Base-by-base conservation (phyloP, 2,329 filamentous ascomycete genomes). In the Neonectria faginata region DNA sequence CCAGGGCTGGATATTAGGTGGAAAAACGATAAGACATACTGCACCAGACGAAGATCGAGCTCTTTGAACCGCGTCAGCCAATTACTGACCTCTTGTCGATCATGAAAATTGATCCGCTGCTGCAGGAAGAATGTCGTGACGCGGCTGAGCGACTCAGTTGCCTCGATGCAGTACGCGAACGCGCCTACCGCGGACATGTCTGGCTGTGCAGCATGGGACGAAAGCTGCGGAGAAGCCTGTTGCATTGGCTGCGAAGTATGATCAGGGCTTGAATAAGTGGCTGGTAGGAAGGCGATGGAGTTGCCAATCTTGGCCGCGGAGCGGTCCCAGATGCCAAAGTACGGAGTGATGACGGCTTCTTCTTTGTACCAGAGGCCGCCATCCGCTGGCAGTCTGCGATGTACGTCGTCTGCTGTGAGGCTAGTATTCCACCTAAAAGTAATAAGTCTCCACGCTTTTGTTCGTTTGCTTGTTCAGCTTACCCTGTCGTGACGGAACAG, bases 91-190 rank as follows among this genome's bases (percentile, higher is more conserved):
- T 81, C 77, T 5, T 78, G 75, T 5, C 74, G 73, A 44, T 79
- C 75, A 5, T 71, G 68, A 10, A 77, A 66, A 54, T 82, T 75
- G 58, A 82, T 70, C 12, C 70, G 73, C 56, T 82, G 80, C 57
- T 80, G 80, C 1, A 82, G 73, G 57, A 83, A 83, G 66, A 78
- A 82, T 2, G 74, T 80, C 2, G 75, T 80, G 1, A 83, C 79
- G 0, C 77, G 73, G 60, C 77, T 81, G 4, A 83, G 71, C 1
- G 77, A 82, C 66, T 83, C 81, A 0, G 80, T 82, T 0, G 81
- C 80, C 61, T 83, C 80, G 27, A 83, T 76, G 52, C 75, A 76
- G 65, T 82, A 83, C 1, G 80, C 80, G 62, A 82, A 82, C 0
- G 78, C 60, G 4, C 60, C 60, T 6, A 63, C 42, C 7, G 48